phyloP scores from a whole-genome alignment of 1,139 yeast genomes.

The Hansenula sp. region DNA sequence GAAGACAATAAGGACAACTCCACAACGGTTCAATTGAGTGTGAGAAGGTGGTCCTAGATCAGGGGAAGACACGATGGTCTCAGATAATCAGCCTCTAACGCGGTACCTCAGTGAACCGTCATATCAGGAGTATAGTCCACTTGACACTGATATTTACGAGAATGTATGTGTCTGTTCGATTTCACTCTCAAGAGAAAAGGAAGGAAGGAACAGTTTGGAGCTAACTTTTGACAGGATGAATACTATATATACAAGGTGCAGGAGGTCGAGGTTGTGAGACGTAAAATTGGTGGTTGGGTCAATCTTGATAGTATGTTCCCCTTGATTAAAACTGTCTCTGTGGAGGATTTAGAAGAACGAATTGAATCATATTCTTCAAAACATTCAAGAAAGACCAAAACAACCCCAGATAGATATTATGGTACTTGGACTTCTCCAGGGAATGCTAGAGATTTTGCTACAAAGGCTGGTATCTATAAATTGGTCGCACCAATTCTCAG shows the following conservation, averaged over 20 bases:
- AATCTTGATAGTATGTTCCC: conserved; percentile 12
- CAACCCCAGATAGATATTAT: conserved; percentile 1
- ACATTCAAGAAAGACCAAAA: not conserved
- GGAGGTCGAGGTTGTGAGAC: conserved; percentile 8
- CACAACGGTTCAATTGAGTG: not conserved
- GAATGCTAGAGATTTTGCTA: conserved; percentile 18
- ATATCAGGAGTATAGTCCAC: not conserved
- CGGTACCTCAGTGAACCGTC: conserved; percentile 11
- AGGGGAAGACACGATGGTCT: not conserved
- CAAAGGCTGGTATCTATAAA: conserved; percentile 8
- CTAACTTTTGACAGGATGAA: conserved; percentile 8
- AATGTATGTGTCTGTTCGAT: conserved; percentile 2
- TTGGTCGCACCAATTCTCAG: conserved; percentile 14
- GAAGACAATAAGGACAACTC: too few species aligned
- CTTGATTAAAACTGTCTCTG: conserved; percentile 1
- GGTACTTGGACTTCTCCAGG: conserved; percentile 20
- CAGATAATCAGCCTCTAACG: not conserved
- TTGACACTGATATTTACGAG: conserved; percentile 13
- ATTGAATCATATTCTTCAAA: not conserved
- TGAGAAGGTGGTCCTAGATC: not conserved
- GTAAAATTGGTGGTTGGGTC: conserved; percentile 22
- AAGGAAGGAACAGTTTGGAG: too few species aligned
- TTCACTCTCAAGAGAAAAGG: too few species aligned
- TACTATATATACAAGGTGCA: conserved; percentile 11
- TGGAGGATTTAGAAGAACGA: not conserved